A percentile compares a stretch with the other conserved stretches of the same genome.
Evolutionary conservation across 192 early-diverging fungal genomes (phyloP).

Genomic region (Coemansia sp.): DNA sequence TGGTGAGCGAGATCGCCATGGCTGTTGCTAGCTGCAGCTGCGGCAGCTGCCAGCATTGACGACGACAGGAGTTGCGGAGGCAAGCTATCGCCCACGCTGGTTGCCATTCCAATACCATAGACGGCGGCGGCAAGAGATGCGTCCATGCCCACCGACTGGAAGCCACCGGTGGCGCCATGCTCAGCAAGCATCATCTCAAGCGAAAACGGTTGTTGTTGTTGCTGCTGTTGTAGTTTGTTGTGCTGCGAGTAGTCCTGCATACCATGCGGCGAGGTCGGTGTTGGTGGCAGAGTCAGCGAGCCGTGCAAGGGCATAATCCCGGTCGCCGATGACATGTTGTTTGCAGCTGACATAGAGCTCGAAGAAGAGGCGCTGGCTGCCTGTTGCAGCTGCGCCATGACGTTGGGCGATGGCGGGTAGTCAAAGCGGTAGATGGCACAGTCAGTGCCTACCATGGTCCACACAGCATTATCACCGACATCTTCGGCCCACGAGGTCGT

Average conservation of each 20-base stretch:
- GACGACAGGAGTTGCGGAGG: slow-evolving; percentile 20
- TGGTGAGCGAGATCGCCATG: not conserved
- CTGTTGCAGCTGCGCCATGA: slow-evolving; percentile 28
- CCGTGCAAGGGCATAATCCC: slow-evolving; percentile 33
- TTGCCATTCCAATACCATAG: slow-evolving; percentile 27
- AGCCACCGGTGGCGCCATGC: slow-evolving; percentile 13
- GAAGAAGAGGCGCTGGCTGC: not conserved
- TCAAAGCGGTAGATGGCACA: slow-evolving; percentile 54
- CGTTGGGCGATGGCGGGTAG: slow-evolving; percentile 30
- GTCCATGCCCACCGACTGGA: slow-evolving; percentile 26
- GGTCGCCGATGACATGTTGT: slow-evolving; percentile 5
- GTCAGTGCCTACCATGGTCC: slow-evolving; percentile 90
- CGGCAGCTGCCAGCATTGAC: not conserved
- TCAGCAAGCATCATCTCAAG: slow-evolving; percentile 43
- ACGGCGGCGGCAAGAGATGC: slow-evolving; percentile 45
- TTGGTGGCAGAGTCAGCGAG: slow-evolving; percentile 52
- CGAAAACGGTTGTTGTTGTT: slow-evolving; percentile 21
- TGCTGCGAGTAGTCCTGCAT: slow-evolving; percentile 49
- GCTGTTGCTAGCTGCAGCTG: not conserved
- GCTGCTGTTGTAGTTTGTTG: slow-evolving; percentile 28
- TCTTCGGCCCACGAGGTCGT: slow-evolving; percentile 73
- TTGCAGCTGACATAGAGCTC: not conserved
- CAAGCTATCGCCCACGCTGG: slow-evolving; percentile 23
- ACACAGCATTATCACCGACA: slow-evolving; percentile 86
- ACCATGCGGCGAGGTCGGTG: slow-evolving; percentile 35